Conservation (phyloP, 1,284 basidiomycete species). For the Ustilago sp. region DNA sequence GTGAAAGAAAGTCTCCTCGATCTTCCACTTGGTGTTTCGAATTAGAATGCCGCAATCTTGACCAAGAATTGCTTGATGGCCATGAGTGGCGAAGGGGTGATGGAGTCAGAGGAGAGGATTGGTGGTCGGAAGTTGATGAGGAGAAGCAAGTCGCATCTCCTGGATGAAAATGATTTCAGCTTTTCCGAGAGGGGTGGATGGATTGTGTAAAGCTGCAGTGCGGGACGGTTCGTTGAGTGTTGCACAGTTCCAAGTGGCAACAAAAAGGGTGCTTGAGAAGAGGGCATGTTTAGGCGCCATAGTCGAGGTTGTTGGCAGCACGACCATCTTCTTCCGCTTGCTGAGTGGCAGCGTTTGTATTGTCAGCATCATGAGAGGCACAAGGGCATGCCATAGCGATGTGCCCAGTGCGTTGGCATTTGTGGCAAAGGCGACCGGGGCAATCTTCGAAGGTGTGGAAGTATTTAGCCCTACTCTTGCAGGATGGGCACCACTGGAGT, state of each 20-base stretch:
- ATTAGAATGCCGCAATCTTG: not conserved
- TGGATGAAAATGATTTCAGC: not conserved
- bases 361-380: not conserved
- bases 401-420: not conserved
- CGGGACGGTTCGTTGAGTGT: not conserved
- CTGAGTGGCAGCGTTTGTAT: no score
- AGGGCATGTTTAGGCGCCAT: not conserved
- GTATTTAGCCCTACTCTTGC: not conserved
- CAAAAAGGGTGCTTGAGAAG: not conserved
- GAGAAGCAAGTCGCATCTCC: not conserved
- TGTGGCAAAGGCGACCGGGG: not conserved
- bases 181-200: not conserved
- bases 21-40: not conserved
- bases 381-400: rapidly evolving
- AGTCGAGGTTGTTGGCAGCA: not conserved
- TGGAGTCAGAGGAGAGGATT: not conserved
- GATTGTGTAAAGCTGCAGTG: not conserved
- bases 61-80: not conserved
- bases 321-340: rapidly evolving
- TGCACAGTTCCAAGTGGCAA: not conserved
- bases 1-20: not conserved
- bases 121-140: not conserved
- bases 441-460: not conserved
- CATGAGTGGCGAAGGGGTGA: not conserved
- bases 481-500: not conserved